A percentile compares a stretch with the other conserved stretches of the same genome.
phyloP scores from a whole-genome alignment of 129 eudicot genomes.

The Saposhnikovia divaricata region DNA sequence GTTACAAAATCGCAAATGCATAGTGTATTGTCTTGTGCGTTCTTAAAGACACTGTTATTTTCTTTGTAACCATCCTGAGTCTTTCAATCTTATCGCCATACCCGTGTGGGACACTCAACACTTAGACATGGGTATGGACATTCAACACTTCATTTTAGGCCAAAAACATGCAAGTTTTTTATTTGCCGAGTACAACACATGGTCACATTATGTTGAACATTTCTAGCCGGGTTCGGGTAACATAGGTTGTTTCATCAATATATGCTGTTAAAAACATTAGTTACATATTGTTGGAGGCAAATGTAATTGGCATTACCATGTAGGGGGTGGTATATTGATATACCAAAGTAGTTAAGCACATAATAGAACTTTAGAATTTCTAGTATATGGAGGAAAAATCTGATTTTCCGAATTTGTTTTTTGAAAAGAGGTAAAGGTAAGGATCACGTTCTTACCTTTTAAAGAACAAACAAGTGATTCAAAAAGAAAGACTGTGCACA shows the following conservation, averaged over 20 bases:
- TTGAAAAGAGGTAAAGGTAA: background rate
- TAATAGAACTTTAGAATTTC: background rate
- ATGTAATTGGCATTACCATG: background rate
- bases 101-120: background rate
- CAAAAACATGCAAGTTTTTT: background rate
- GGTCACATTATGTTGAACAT: background rate
- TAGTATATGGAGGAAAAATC: background rate
- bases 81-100: background rate
- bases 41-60: background rate
- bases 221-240: background rate
- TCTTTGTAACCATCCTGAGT: background rate
- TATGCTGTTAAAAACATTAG: background rate
- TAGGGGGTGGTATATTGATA: background rate
- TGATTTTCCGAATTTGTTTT: too few relatives aligned
- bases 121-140: too few relatives aligned
- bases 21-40: background rate
- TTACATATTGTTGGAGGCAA: background rate
- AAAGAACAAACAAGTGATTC: too few relatives aligned
- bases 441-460: background rate
- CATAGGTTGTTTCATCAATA: background rate
- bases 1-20: background rate
- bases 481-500: background rate
- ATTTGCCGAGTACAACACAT: background rate
- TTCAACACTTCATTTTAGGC: background rate
- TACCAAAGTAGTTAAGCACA: background rate